Conservation (phyloP, 768 basidiomycete genomes). For the Agrocybe chaxingu region DNA sequence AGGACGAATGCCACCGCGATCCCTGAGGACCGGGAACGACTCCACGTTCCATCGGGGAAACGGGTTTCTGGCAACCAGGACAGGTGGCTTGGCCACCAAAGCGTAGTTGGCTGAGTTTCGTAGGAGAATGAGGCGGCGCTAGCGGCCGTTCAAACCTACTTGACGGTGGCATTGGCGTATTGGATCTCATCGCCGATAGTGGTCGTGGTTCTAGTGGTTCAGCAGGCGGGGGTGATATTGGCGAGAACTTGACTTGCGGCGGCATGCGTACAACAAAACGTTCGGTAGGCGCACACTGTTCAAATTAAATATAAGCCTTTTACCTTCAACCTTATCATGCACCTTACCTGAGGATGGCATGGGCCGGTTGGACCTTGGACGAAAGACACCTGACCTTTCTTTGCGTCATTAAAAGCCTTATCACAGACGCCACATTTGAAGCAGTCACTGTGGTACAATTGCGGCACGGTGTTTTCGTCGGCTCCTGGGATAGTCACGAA, state of each 20-base stretch:
- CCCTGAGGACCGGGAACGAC: slow-evolving; percentile 85
- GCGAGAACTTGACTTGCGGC: slow-evolving; percentile 20
- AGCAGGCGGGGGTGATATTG: slow-evolving; percentile 7
- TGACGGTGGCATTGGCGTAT: slow-evolving; percentile 15
- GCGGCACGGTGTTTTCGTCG: slow-evolving; percentile 42
- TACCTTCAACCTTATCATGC: not conserved
- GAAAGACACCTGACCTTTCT: slow-evolving; percentile 66
- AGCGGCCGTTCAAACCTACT: slow-evolving; percentile 25
- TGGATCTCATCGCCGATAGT: slow-evolving; percentile 11
- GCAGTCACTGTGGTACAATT: slow-evolving; percentile 71
- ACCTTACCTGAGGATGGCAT: slow-evolving; percentile 59
- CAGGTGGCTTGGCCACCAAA: slow-evolving; percentile 64
- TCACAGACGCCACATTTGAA: slow-evolving; percentile 72
- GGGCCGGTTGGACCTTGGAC: slow-evolving; percentile 62
- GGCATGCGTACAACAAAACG: slow-evolving; percentile 36
- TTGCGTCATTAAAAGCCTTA: slow-evolving; percentile 57
- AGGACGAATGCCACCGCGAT: slow-evolving; percentile 74
- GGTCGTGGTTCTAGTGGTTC: slow-evolving; percentile 1
- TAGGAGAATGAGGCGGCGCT: slow-evolving; percentile 12
- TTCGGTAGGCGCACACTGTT: slow-evolving; percentile 42
- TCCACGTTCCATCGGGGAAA: slow-evolving; percentile 82
- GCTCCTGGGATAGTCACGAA: slow-evolving; percentile 71
- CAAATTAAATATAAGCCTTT: not conserved
- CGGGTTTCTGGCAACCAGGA: slow-evolving; percentile 70
- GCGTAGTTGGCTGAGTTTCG: slow-evolving; percentile 40